phyloP scores from a whole-genome alignment of 345 rosid genomes.

The Fremontodendron californicum region DNA sequence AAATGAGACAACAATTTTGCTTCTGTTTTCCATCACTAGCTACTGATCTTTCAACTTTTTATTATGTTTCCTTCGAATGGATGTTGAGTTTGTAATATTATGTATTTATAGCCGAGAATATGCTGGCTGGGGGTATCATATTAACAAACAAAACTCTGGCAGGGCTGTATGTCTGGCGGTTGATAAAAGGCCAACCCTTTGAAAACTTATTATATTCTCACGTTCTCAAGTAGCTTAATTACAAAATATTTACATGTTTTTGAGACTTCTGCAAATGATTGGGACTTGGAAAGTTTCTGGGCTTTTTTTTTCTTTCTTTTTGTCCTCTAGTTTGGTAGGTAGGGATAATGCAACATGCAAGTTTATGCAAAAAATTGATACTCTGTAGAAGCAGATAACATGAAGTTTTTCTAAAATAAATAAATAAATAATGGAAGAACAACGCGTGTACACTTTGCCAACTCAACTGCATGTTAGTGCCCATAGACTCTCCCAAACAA shows the following conservation, averaged over 20 bases:
- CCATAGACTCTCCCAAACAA: neutral
- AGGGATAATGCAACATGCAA: neutral
- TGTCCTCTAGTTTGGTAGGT: neutral
- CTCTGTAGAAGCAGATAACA: neutral
- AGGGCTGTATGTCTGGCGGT: neutral
- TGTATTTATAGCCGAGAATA: constrained; percentile 1
- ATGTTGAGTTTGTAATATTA: neutral
- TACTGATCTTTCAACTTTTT: neutral
- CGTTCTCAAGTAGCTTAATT: neutral
- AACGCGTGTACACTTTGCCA: neutral
- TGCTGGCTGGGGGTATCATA: too few species aligned
- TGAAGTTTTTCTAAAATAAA: neutral
- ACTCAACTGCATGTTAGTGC: constrained; percentile 6
- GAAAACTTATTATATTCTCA: neutral
- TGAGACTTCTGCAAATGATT: neutral
- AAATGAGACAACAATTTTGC: neutral
- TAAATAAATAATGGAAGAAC: neutral
- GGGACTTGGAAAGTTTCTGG: neutral
- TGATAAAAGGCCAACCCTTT: neutral
- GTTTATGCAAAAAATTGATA: neutral
- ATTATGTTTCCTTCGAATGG: neutral
- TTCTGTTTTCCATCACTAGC: constrained; percentile 19
- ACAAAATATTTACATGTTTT: neutral
- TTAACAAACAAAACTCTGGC: neutral
- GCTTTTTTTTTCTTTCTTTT: neutral